Percentiles rank a stretch among this genome's conserved stretches.
These are phyloP conservation scores for Combretum micranthum DNA, from an alignment of 345 rosid genomes.

Conservation along the genomic window DNA sequence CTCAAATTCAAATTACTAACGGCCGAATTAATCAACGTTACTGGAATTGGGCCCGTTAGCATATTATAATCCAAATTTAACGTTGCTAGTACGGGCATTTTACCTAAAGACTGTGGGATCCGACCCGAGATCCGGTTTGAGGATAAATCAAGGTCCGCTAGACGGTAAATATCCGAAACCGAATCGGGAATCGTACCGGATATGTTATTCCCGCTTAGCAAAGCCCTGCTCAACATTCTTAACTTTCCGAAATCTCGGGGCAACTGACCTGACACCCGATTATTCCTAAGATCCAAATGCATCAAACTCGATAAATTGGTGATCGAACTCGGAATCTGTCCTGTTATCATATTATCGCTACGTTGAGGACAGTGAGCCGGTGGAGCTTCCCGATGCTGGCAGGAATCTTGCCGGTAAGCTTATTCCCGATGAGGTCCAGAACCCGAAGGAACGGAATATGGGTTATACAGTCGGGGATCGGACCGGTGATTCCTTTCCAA, in stretches of 20 bases:
- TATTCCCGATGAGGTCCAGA: slow-evolving; percentile 69
- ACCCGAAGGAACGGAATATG: slow-evolving; percentile 60
- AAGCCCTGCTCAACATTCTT: slow-evolving; percentile 66
- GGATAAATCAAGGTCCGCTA: slow-evolving; percentile 81
- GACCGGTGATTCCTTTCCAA: slow-evolving; percentile 87
- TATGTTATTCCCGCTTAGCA: slow-evolving; percentile 55
- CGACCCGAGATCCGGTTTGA: slow-evolving; percentile 47
- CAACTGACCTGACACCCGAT: slow-evolving; percentile 45
- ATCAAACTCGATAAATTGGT: slow-evolving; percentile 58
- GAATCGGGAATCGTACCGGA: slow-evolving; percentile 58
- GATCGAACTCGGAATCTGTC: slow-evolving; percentile 55
- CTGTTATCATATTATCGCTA: slow-evolving; percentile 66
- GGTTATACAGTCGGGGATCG: slow-evolving; percentile 60
- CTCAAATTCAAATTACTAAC: slow-evolving; percentile 62
- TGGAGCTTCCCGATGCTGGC: slow-evolving; percentile 47
- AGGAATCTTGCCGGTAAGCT: slow-evolving; percentile 54
- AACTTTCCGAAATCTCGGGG: slow-evolving; percentile 54
- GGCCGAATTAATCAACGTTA: slow-evolving; percentile 45
- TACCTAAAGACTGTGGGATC: slow-evolving; percentile 61
- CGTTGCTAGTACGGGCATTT: slow-evolving; percentile 76
- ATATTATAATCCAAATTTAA: slow-evolving; percentile 69
- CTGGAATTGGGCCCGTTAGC: slow-evolving; percentile 51
- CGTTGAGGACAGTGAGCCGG: slow-evolving; percentile 62
- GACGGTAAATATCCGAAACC: slow-evolving; percentile 55
- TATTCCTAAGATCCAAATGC: slow-evolving; percentile 80